Conservation (phyloP, 805 yeast genomes). For the Metschnikowia lochheadii region DNA sequence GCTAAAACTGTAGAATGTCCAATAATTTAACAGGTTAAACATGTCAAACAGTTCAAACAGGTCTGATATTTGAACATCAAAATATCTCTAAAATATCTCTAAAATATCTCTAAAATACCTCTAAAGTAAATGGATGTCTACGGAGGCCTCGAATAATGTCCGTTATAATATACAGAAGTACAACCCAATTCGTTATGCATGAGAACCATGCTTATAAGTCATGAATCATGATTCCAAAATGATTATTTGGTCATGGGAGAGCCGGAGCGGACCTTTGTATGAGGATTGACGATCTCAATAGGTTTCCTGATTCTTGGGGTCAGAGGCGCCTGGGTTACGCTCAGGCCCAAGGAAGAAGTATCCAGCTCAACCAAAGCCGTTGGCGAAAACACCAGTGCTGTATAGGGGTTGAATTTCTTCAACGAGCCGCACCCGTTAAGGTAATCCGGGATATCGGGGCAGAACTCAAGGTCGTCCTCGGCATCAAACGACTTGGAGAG, state of each 20-base stretch:
- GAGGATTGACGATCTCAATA: slow-evolving; percentile 60
- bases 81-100: too few species aligned
- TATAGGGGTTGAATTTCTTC: slow-evolving; percentile 64
- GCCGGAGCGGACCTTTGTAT: slow-evolving; percentile 51
- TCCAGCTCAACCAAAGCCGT: slow-evolving; percentile 17
- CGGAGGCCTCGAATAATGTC: too few species aligned
- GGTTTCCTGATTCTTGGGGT: slow-evolving; percentile 60
- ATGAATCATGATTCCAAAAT: neutral
- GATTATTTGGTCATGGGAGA: slow-evolving; percentile 31
- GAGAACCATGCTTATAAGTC: too few species aligned
- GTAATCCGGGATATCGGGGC: slow-evolving; percentile 52
- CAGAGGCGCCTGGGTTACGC: slow-evolving; percentile 22
- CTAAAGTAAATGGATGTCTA: too few species aligned
- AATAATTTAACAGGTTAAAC: too few species aligned
- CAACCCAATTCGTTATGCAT: too few species aligned
- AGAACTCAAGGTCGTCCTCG: slow-evolving; percentile 62
- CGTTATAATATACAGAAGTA: neutral
- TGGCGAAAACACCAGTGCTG: slow-evolving; percentile 61
- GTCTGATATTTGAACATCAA: too few species aligned
- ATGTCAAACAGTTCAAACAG: too few species aligned
- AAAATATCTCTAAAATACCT: too few species aligned
- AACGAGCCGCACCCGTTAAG: slow-evolving; percentile 26
- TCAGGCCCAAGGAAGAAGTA: neutral
- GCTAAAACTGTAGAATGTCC: too few species aligned
- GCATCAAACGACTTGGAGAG: slow-evolving; percentile 57